Base-by-base conservation (phyloP, 2,329 filamentous ascomycete genomes). In the Verticillium klebahnii region DNA sequence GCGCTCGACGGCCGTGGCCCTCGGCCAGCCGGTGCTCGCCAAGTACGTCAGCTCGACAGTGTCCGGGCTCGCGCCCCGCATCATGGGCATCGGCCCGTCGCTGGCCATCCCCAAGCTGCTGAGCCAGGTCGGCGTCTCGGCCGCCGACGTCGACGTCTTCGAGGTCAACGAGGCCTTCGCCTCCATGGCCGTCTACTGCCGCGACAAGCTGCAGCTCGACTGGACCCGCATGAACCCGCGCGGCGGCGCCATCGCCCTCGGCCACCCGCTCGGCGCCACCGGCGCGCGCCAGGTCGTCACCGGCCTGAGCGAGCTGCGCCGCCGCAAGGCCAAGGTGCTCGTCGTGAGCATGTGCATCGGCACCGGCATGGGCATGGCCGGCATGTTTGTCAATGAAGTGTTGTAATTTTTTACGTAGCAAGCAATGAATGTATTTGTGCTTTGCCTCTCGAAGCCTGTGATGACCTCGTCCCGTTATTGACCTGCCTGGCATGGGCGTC, bases 161-260 rank as follows among this genome's bases (percentile, higher is more conserved):
- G 95, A 98, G 84, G 79, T 99, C 73, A 99, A 99, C 81, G 95
- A 99, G 84, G 95, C 95, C 1, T 99, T 99, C 71, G 94, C 93
- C 25, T 95, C 91, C 59, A 98, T 98, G 95, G 93, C 92, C 1
- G 93, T 97, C 34, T 98, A 97, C 85, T 97, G 93, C 78, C 79
- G 90, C 61, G 83, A 92, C 70, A 86, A 80, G 67, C 82, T 95
- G 58, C 85, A 85, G 67, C 79, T 94, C 58, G 88, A 91, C 72
- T 85, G 84, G 76, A 76, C 83, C 70, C 94, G 93, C 85, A 85
- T 95, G 83, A 95, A 95, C 79, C 84, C 89, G 31, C 83, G 90
- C 63, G 91, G 91, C 68, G 91, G 91, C 66, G 91, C 91, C 67
- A 94, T 95, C 72, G 91, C 91, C 3, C 82, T 95, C 0, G 91